These are phyloP conservation scores for Exophiala mesophila DNA, from an alignment of 2,329 filamentous ascomycete genomes.

Conservation along the genomic window DNA sequence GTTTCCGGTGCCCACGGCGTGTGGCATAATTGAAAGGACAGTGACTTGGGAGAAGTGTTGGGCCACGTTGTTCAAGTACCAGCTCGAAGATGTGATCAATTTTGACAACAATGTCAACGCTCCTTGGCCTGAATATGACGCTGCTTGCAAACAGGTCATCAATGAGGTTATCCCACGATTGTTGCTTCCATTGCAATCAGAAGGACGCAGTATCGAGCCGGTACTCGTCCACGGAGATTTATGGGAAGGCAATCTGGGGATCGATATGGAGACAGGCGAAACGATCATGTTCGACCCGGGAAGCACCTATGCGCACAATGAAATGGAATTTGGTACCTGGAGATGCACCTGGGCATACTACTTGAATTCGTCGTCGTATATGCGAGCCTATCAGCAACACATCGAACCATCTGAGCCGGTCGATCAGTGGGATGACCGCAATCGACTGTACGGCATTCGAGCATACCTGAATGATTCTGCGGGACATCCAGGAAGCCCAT, in stretches of 20 bases:
- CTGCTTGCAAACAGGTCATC: slow-evolving; percentile 17
- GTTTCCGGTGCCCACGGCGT: slow-evolving; percentile 34
- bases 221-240: slow-evolving; percentile 39
- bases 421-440: slow-evolving; percentile 21
- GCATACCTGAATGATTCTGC: slow-evolving; percentile 22
- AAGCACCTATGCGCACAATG: slow-evolving; percentile 39
- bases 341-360: slow-evolving; percentile 15
- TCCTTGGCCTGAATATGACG: slow-evolving; percentile 22
- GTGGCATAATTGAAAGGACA: slow-evolving; percentile 29
- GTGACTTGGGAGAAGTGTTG: slow-evolving; percentile 38
- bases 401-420: slow-evolving; percentile 17
- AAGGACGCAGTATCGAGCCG: slow-evolving; percentile 29
- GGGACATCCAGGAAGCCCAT: slow-evolving; percentile 18
- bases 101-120: slow-evolving; percentile 33
- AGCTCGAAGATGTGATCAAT: slow-evolving; percentile 29
- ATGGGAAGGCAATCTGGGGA: slow-evolving; percentile 40
- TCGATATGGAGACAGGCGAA: slow-evolving; percentile 28
- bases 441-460: slow-evolving; percentile 22
- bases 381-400: slow-evolving; percentile 14
- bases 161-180: slow-evolving; percentile 33
- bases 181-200: slow-evolving; percentile 24
- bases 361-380: slow-evolving; percentile 9
- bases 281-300: slow-evolving; percentile 37
- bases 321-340: slow-evolving; percentile 25
- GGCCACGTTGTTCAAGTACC: slow-evolving; percentile 36